These are phyloP conservation scores for Pichia phayaonensis DNA, from an alignment of 805 yeast species.

Conservation along the genomic window DNA sequence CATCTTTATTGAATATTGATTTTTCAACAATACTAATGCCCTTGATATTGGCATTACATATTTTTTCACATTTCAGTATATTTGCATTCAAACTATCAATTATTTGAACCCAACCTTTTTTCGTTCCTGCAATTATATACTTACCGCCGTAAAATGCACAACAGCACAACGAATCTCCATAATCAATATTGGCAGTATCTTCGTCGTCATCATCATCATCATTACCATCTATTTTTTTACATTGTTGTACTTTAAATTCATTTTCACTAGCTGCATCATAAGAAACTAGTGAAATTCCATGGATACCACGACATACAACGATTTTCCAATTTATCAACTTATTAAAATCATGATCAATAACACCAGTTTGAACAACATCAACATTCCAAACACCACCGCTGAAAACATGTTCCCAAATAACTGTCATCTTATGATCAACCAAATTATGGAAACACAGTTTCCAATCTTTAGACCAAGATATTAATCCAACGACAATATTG, in stretches of 20 bases:
- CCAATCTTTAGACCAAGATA: slow-evolving; percentile 80
- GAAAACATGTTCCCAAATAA: slow-evolving; percentile 6
- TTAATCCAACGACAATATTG: slow-evolving; percentile 36
- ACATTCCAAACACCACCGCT: slow-evolving; percentile 12
- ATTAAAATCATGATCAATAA: not conserved
- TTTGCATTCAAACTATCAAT: slow-evolving; percentile 24
- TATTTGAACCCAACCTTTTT: slow-evolving; percentile 68
- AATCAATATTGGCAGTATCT: not conserved
- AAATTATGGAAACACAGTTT: slow-evolving; percentile 76
- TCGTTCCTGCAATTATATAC: slow-evolving; percentile 66
- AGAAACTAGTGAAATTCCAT: slow-evolving; percentile 2
- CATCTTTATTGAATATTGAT: slow-evolving; percentile 3
- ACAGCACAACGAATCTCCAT: slow-evolving; percentile 7
- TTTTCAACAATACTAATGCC: slow-evolving; percentile 51
- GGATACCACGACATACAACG: slow-evolving; percentile 3
- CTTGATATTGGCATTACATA: slow-evolving; percentile 68
- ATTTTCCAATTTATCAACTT: slow-evolving; percentile 4
- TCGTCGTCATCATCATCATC: slow-evolving; percentile 1
- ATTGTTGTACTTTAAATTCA: slow-evolving; percentile 11
- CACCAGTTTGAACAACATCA: not conserved
- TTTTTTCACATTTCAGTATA: slow-evolving; percentile 36
- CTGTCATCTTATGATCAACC: slow-evolving; percentile 29
- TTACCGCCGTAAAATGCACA: slow-evolving; percentile 34
- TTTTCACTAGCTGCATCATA: not conserved
- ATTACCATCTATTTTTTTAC: slow-evolving; percentile 14